Evolutionary conservation across 2,329 filamentous ascomycete genomes (phyloP).

Genomic region (Pochonia chlamydosporia): DNA sequence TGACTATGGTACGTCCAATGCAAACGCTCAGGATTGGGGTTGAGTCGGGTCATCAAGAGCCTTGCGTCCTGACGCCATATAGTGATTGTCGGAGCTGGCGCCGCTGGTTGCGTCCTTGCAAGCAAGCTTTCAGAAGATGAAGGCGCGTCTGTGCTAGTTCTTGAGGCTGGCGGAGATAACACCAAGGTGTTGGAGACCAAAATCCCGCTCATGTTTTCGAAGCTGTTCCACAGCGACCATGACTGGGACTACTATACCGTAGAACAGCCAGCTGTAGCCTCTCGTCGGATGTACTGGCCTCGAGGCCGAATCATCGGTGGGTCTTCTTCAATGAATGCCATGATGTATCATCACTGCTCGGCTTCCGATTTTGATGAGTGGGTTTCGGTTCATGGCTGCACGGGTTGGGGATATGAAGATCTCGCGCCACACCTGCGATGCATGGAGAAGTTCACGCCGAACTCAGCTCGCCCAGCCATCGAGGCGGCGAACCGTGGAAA

Average conservation of each 20-base stretch:
- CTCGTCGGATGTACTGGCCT: conserved; percentile 16
- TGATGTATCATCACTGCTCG: conserved; percentile 17
- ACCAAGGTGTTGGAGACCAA: conserved; percentile 12
- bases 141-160: conserved; percentile 12
- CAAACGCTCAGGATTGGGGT: too few relatives aligned
- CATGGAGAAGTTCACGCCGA: conserved; percentile 16
- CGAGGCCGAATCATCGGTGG: conserved; percentile 18
- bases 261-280: conserved; percentile 14
- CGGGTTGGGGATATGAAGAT: conserved; percentile 14
- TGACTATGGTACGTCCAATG: conserved; percentile 5
- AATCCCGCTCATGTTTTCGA: conserved; percentile 14
- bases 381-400: conserved; percentile 11
- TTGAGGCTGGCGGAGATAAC: conserved; percentile 14
- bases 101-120: conserved; percentile 23
- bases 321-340: conserved; percentile 17
- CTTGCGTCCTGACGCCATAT: neutral
- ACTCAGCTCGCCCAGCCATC: conserved; percentile 11
- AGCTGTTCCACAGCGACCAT: conserved; percentile 15
- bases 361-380: conserved; percentile 16
- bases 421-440: conserved; percentile 13
- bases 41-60: neutral
- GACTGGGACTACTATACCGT: conserved; percentile 20
- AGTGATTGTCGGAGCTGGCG: conserved; percentile 22
- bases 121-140: conserved; percentile 20
- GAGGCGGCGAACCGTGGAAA: conserved; percentile 9